Percentiles rank a stretch among this genome's conserved stretches.
Evolutionary conservation across 2,329 filamentous ascomycete species (phyloP).

Genomic region (Colletotrichum theobromicola): DNA sequence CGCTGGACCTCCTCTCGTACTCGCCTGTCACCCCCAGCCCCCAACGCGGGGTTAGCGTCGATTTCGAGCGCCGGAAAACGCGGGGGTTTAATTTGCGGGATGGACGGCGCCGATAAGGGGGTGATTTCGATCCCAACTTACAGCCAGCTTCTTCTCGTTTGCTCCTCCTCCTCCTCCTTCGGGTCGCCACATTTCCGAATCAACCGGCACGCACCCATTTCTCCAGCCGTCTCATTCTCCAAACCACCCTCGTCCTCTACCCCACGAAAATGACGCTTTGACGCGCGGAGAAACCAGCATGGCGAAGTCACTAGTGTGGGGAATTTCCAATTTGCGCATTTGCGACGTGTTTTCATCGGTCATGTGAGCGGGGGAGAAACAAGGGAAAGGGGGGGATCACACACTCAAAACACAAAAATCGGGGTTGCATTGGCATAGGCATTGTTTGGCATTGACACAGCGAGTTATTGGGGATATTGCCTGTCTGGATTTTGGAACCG

Average conservation of each 20-base stretch:
- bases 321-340: constrained; percentile 5
- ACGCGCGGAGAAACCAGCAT: background rate
- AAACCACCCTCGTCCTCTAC: background rate
- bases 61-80: constrained; percentile 9
- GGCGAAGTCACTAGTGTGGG: background rate
- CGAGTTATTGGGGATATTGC: constrained; percentile 3
- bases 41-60: constrained; percentile 16
- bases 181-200: background rate
- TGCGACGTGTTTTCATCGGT: background rate
- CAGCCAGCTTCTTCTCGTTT: background rate
- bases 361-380: constrained; percentile 1
- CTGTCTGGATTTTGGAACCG: background rate
- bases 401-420: background rate
- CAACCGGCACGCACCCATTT: background rate
- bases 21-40: constrained; percentile 11
- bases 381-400: background rate
- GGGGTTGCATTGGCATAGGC: constrained; percentile 19
- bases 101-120: background rate
- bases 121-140: background rate
- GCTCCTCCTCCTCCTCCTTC: background rate
- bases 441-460: constrained; percentile 18
- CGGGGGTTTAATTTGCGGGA: constrained; percentile 2
- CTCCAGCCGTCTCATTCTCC: background rate
- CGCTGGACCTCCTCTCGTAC: background rate
- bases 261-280: background rate